phyloP scores from a whole-genome alignment of 2,329 filamentous ascomycete genomes.

The Aspergillus udagawae region DNA sequence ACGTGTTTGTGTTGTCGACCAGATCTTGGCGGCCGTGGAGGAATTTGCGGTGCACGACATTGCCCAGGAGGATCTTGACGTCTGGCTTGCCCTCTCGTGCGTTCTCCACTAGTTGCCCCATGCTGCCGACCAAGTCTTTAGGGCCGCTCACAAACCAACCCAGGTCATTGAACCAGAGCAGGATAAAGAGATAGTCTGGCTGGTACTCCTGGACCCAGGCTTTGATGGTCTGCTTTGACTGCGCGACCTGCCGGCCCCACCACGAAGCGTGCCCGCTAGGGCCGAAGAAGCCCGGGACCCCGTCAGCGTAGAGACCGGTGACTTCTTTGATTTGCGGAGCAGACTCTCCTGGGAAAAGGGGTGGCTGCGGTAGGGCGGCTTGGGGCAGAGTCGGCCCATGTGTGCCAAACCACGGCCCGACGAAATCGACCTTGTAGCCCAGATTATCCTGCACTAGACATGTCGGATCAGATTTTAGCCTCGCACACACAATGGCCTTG shows the following conservation, averaged over 20 bases:
- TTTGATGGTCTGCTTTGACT: not conserved
- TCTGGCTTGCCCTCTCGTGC: not conserved
- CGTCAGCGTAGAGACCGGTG: not conserved
- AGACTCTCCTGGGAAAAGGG: not conserved
- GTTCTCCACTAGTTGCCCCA: not conserved
- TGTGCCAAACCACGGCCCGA: not conserved
- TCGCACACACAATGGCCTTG: not conserved
- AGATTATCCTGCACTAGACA: not conserved
- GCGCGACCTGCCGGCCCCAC: not conserved
- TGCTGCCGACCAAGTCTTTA: not conserved
- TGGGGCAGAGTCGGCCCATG: not conserved
- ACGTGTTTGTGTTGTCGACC: not conserved
- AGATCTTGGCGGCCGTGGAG: not conserved
- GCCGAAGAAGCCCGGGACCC: not conserved
- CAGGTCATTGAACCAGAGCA: constrained; percentile 1
- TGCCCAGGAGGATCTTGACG: not conserved
- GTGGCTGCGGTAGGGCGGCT: not conserved
- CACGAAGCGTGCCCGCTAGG: not conserved
- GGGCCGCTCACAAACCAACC: not conserved
- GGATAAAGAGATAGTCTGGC: not conserved
- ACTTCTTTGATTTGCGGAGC: not conserved
- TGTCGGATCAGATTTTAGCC: not conserved
- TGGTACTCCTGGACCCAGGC: not conserved
- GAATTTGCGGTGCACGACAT: not conserved
- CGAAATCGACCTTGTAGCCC: not conserved